Conservation (phyloP, 495 filamentous ascomycete species). For the Penicillium silybi region DNA sequence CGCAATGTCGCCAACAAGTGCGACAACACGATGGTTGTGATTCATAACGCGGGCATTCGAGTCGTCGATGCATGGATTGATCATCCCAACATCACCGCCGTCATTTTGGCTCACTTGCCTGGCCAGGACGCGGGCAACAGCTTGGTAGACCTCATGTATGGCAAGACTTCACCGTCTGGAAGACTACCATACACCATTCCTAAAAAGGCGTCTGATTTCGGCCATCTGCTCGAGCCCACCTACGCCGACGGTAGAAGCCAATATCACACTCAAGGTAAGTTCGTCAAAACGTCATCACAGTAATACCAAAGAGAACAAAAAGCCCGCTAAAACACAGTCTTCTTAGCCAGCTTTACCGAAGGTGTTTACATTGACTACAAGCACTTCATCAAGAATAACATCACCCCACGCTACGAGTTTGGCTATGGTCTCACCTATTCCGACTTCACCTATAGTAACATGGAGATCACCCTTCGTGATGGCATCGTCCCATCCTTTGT, state of each 20-base stretch:
- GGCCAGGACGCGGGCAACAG: not conserved
- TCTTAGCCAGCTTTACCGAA: too few species aligned
- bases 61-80: not conserved
- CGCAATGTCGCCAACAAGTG: not conserved
- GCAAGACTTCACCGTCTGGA: not conserved
- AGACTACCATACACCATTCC: not conserved
- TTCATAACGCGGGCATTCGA: not conserved
- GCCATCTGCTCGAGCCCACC: not conserved
- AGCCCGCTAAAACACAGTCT: too few species aligned
- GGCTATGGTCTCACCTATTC: conserved; percentile 68
- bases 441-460: conserved; percentile 50
- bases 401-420: conserved; percentile 59
- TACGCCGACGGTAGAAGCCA: too few species aligned
- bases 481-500: too few species aligned
- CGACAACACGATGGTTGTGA: not conserved
- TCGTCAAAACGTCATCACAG: too few species aligned
- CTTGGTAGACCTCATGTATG: not conserved
- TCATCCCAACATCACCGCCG: not conserved
- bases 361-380: not conserved
- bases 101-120: not conserved
- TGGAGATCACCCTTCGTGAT: too few species aligned
- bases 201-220: not conserved
- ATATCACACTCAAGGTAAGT: too few species aligned
- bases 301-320: too few species aligned
- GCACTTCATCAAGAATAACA: conserved; percentile 44